Base-by-base conservation (phyloP, 2,329 filamentous ascomycete genomes). In the Botrytis aclada region DNA sequence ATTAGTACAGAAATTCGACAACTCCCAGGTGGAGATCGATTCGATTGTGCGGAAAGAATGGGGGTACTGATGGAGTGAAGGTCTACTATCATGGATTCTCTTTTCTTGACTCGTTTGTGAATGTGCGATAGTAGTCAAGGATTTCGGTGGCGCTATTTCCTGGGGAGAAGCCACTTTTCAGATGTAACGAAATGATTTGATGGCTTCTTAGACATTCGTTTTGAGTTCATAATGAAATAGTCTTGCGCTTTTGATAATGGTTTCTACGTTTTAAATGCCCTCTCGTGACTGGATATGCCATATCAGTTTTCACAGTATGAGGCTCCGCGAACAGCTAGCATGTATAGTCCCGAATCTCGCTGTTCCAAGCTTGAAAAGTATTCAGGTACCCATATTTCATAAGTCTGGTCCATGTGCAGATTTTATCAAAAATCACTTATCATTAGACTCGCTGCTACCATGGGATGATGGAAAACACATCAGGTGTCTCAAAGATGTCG, bases 171-270 rank as follows among this genome's bases (percentile, higher is more conserved):
- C 8, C 7, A 32, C 5, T 56, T 14, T 41, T 22, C 18, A 32
- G 1, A 32, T 56, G 32, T 6, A 43, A 22, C 18, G 3, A 41
- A 25, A 16, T 18, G 3, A 41, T 25, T 41, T 43, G 18, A 20
- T 0, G 4, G 22, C 18, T 0, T 41, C 18, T 56, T 20, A 16
- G 43, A 16, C 1, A 16, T 1, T 16, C 18, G 4, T 22, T 10
- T 67, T 25, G 18, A 32, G 9, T 32, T 43, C 3, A n/a, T 32
- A 32, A 14, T 16, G 6, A 32, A 10, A 9, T 0, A 54, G 14
- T 9, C 25, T 39, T 29, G 1, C 10, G 37, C 32, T 39, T 29
- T 7, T 51, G 12, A 4, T 18, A 54, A 9, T 39, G 14, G 4
- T 39, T 29, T 22, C 16, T 54, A 10, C 32, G 51, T 8, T 65